These are phyloP conservation scores for Oidiodendron maius DNA, from an alignment of 495 filamentous ascomycete species.

Conservation along the genomic window DNA sequence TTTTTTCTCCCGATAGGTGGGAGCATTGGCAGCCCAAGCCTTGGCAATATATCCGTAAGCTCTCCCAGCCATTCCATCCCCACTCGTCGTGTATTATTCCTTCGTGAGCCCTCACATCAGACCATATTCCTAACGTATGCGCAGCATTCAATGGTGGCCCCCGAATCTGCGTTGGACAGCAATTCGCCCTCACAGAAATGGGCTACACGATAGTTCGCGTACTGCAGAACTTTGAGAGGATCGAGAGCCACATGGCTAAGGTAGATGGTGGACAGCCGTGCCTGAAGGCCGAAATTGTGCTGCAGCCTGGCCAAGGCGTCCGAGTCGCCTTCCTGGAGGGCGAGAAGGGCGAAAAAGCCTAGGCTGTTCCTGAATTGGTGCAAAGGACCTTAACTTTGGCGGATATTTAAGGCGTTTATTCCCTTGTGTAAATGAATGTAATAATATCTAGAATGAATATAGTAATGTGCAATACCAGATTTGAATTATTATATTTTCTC, in stretches of 20 bases:
- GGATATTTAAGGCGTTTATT: too few species aligned
- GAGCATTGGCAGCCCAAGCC: slow-evolving; percentile 57
- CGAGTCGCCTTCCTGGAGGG: slow-evolving; percentile 50
- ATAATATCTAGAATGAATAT: too few species aligned
- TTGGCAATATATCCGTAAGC: slow-evolving; percentile 37
- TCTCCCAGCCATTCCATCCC: neutral
- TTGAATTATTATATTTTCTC: too few species aligned
- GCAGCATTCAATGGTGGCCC: slow-evolving; percentile 53
- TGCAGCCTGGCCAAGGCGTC: slow-evolving; percentile 58
- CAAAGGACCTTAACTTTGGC: too few species aligned
- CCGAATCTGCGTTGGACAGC: slow-evolving; percentile 83
- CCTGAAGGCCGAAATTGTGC: slow-evolving; percentile 60
- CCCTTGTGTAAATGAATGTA: too few species aligned
- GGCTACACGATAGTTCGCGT: slow-evolving; percentile 66
- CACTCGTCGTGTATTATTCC: too few species aligned
- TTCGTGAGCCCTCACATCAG: too few species aligned
- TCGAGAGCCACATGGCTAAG: slow-evolving; percentile 45
- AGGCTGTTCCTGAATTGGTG: too few species aligned
- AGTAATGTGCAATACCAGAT: too few species aligned
- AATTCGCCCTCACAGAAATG: slow-evolving; percentile 78
- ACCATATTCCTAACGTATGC: too few species aligned
- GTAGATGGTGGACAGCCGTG: slow-evolving; percentile 41
- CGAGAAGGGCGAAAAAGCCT: neutral
- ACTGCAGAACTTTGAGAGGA: slow-evolving; percentile 60
- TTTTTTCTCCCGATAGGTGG: slow-evolving; percentile 50